A percentile compares a stretch with the other conserved stretches of the same genome.
Evolutionary conservation across 2,329 filamentous ascomycete genomes (phyloP).

Genomic region (Trichoderma atrobrunneum): DNA sequence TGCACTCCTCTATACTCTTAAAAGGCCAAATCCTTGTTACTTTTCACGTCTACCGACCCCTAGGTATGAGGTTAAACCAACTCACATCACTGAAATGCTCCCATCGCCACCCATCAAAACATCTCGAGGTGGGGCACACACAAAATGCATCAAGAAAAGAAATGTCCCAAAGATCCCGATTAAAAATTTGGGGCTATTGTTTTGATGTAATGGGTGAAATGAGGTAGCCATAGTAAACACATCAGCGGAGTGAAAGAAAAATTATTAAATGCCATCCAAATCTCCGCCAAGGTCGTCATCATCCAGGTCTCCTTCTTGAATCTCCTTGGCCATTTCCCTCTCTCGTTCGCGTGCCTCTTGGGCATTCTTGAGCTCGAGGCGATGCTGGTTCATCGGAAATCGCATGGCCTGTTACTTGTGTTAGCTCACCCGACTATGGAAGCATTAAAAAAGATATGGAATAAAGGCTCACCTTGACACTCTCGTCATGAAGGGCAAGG

Average conservation of each 20-base stretch:
- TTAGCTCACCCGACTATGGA: not conserved
- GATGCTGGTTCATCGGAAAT: slow-evolving; percentile 99
- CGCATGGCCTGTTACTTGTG: slow-evolving; percentile 74
- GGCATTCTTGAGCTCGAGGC: slow-evolving; percentile 94
- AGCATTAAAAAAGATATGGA: not conserved
- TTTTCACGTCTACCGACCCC: not conserved
- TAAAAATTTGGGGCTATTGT: not conserved
- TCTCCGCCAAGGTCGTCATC: slow-evolving; percentile 95
- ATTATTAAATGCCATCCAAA: slow-evolving; percentile 84
- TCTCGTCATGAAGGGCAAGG: slow-evolving; percentile 90
- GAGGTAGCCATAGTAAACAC: slow-evolving; percentile 21
- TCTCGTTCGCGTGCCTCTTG: slow-evolving; percentile 97
- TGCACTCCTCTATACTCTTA: not conserved
- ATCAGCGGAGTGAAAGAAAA: slow-evolving; percentile 11
- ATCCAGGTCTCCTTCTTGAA: slow-evolving; percentile 94
- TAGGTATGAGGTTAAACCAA: not conserved
- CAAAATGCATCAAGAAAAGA: not conserved
- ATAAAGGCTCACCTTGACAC: slow-evolving; percentile 73
- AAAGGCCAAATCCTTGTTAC: not conserved
- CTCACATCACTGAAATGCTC: not conserved
- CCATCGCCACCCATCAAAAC: not conserved
- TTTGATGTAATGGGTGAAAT: slow-evolving; percentile 2
- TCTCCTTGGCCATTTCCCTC: slow-evolving; percentile 96
- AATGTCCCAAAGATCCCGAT: not conserved
- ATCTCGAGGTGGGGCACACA: not conserved